Percentiles rank a stretch among this genome's conserved stretches.
Evolutionary conservation across 1,139 yeast genomes (phyloP).

Genomic region (Diutina ranongensis): DNA sequence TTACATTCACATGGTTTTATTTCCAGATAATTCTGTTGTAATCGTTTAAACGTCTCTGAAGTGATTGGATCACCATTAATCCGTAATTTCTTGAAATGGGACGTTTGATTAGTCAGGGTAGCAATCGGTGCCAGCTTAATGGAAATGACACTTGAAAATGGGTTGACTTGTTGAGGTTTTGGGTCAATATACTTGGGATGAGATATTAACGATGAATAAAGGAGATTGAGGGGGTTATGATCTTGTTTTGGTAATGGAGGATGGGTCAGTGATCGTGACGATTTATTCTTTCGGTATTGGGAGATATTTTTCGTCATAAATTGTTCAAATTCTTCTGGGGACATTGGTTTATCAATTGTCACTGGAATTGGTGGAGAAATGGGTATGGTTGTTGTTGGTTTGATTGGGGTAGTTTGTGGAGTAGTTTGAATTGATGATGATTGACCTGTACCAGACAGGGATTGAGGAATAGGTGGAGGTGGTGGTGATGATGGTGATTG

Average conservation of each 20-base stretch:
- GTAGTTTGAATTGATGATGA: neutral
- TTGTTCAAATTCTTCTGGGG: neutral
- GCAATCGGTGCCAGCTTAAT: conserved; percentile 31
- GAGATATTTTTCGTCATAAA: neutral
- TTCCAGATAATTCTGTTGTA: neutral
- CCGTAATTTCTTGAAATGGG: conserved; percentile 33
- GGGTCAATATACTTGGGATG: conserved; percentile 6
- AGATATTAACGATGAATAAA: conserved; percentile 7
- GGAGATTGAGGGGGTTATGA: conserved; percentile 9
- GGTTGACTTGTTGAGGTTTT: neutral
- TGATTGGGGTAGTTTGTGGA: neutral
- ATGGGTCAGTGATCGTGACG: neutral
- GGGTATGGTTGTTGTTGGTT: neutral
- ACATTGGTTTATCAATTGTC: neutral
- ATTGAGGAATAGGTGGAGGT: neutral
- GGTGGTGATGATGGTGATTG: neutral
- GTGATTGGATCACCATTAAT: conserved; percentile 4
- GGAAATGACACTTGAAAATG: conserved; percentile 6
- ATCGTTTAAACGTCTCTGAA: neutral
- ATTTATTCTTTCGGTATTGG: neutral
- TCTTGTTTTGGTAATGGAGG: neutral
- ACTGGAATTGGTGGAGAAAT: neutral
- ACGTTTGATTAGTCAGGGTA: conserved; percentile 22
- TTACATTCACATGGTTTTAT: conserved; percentile 9
- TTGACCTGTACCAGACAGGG: neutral